Conservation (phyloP, 768 basidiomycete species). For the Xerocomellus amylosporus region DNA sequence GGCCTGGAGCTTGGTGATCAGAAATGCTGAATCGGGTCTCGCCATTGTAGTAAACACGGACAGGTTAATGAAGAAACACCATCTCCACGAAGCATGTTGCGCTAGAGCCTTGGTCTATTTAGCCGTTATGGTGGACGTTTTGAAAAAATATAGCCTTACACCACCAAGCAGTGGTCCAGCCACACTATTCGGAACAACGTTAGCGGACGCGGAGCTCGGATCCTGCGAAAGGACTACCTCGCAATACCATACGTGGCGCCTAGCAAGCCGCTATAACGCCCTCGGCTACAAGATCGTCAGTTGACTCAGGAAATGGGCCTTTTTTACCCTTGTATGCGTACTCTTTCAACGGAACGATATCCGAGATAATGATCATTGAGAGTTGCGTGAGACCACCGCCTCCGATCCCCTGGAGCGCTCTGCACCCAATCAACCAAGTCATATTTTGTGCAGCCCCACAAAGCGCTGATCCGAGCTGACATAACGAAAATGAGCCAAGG, state of each 20-base stretch:
- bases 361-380: slow-evolving; percentile 74
- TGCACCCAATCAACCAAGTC: slow-evolving; percentile 70
- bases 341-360: slow-evolving; percentile 81
- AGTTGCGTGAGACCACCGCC: slow-evolving; percentile 76
- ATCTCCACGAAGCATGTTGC: slow-evolving; percentile 76
- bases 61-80: slow-evolving; percentile 81
- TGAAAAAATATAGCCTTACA: slow-evolving; percentile 38
- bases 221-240: slow-evolving; percentile 29
- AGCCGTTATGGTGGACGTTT: neutral
- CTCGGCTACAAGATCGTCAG: slow-evolving; percentile 48
- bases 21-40: neutral
- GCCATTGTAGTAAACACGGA: slow-evolving; percentile 27
- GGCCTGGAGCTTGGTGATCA: slow-evolving; percentile 42
- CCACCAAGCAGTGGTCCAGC: slow-evolving; percentile 82
- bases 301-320: neutral
- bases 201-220: neutral
- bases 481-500: neutral
- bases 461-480: slow-evolving; percentile 69
- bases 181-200: slow-evolving; percentile 39
- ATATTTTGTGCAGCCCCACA: slow-evolving; percentile 80
- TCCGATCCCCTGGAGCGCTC: slow-evolving; percentile 82
- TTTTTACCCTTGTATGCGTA: slow-evolving; percentile 30
- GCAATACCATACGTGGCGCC: slow-evolving; percentile 81
- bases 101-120: slow-evolving; percentile 51
- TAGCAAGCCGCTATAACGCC: slow-evolving; percentile 70